Evolutionary conservation across 2,329 filamentous ascomycete genomes (phyloP), one percentile per base, ranked within the genome.

Genomic region (Laburnicola sp.): DNA sequence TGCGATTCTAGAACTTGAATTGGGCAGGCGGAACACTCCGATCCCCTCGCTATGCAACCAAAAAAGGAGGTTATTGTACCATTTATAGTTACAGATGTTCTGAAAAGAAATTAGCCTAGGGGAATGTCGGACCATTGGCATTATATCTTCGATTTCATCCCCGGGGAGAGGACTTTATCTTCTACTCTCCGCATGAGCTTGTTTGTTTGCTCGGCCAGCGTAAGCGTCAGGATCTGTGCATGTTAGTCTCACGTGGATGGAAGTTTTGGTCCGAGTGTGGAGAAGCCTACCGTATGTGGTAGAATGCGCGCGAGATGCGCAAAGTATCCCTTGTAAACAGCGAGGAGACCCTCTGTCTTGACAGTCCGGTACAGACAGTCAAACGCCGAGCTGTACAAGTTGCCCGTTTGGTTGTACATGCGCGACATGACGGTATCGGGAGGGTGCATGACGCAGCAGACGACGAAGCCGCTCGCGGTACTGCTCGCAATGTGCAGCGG

Each of bases 391-490:
- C 83, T 86, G 80, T 99, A 99, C n/a, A 99, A 82, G 71, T 97
- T 96, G 45, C 94, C 94, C 56, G 92, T 96, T 74, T 99, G 94
- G 78, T 99, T 99, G 80, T 99, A 99, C 80, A 99, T 87, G 57
- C 94, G 88, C 56, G 91, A 94, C 94, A 99, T 99, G 76, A 99
- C 89, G 4, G 94, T 99, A 73, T 99, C 94, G 83, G 94, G 94
- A 47, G 94, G 94, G 69, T 99, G 94, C 94, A 99, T 99, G 58
- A 97, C 86, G 63, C 89, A 90, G 78, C 94, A 99, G 16, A 99
- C 94, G 9, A 96, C 94, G 66, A 99, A 96, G 0, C 94, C 94
- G 66, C 91, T 96, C 32, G 85, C 86, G 3, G 93, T 86, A 64
- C 91, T 96, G 73, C 91, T 96, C 32, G 90, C 82, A 59, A 99